Base-by-base conservation (phyloP, 345 rosid species). In the Eutrema yunnanense region DNA sequence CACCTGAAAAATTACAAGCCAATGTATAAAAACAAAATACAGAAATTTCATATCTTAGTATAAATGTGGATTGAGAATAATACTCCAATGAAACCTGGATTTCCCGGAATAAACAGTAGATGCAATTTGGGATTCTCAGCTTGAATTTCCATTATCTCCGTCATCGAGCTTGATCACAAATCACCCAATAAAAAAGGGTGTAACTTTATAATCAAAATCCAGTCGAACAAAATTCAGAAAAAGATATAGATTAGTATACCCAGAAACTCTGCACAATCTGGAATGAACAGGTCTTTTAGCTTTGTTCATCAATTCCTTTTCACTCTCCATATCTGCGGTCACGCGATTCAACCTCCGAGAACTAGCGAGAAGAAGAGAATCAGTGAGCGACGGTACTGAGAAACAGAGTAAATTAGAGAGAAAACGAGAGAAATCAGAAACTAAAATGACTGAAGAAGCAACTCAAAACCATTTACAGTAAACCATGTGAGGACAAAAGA, bases 51-150 rank as follows among this genome's bases (percentile, higher is more conserved):
- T 47, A 59, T n/a, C n/a, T n/a, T n/a, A n/a, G n/a, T n/a, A n/a
- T n/a, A n/a, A n/a, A n/a, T n/a, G n/a, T 14, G 30, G 0, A 65
- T 5, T 33, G 26, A 27, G 16, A 37, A 47, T 37, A 32, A 5
- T 22, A 22, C 26, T 22, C 26, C 26, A 22, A 22, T 38, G 73
- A 68, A 67, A 86, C 97, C 97, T 67, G 97, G 95, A 80, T 90
- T 90, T 41, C 97, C 98, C 56, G 95, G 96, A n/a, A 90, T 80
- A 61, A 91, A 72, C 77, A 91, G 69, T 58, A 94, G 84, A 72
- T 82, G 84, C 59, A 88, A 62, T 55, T 38, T 71, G 34, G 92
- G 96, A 63, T 86, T 77, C 62, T 85, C 90, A 49, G 96, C 79
- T 50, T 52, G 69, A 78, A 94, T 74, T 74, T 89, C 96, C 57